phyloP scores from a whole-genome alignment of 106 monocot genomes.

The Xerophyta viscosa region DNA sequence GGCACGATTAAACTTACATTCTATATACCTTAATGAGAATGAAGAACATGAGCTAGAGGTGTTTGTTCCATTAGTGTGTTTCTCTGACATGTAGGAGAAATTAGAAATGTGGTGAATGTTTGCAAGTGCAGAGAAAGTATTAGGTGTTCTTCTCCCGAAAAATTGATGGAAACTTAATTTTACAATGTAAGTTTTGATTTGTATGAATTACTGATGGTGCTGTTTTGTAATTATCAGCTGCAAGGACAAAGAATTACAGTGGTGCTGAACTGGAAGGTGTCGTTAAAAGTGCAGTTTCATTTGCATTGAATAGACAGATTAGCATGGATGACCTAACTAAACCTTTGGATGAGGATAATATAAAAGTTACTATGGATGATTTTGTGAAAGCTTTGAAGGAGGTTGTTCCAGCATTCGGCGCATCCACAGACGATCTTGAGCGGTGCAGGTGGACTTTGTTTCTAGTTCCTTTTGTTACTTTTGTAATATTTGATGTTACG shows the following conservation, averaged over 20 bases:
- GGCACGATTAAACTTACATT: no score
- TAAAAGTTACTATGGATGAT: slow-evolving; percentile 94
- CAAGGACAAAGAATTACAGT: slow-evolving; percentile 92
- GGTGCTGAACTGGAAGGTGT: slow-evolving; percentile 99
- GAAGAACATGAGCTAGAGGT: no score
- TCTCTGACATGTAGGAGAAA: no score
- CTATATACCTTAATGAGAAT: no score
- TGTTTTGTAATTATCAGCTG: no score
- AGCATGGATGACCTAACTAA: slow-evolving; percentile 98
- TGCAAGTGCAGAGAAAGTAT: no score
- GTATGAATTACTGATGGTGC: no score
- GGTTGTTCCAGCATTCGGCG: slow-evolving; percentile 90
- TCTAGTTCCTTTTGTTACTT: not conserved
- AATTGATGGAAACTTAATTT: no score
- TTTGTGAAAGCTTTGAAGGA: slow-evolving; percentile 82
- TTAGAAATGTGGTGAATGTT: no score
- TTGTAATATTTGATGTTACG: not conserved
- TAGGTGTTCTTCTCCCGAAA: no score
- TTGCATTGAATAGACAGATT: slow-evolving; percentile 82
- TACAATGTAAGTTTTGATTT: no score
- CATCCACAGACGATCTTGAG: slow-evolving; percentile 88
- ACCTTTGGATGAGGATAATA: slow-evolving; percentile 86
- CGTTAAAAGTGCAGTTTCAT: slow-evolving; percentile 96
- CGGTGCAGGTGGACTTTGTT: slow-evolving; percentile 55
- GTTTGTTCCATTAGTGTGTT: no score